Evolutionary conservation across 2,329 filamentous ascomycete species (phyloP), one percentile per base, ranked within the genome.

Genomic region (Zymoseptoria passerinii): DNA sequence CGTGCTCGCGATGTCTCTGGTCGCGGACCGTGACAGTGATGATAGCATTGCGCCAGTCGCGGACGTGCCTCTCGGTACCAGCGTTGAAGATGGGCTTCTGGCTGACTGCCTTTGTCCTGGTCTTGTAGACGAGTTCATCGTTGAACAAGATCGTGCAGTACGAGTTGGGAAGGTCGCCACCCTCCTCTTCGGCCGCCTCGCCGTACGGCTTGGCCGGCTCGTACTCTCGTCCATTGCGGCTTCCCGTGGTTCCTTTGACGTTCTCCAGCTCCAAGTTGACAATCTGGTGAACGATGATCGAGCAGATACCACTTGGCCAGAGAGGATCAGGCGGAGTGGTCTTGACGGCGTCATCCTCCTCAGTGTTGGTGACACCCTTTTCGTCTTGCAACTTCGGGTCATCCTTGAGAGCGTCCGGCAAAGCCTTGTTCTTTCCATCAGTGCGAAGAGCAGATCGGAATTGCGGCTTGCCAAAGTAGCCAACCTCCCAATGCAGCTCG

Each of bases 81-180:
- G 94, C 92, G 67, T 97, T 96, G 81, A 96, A 97, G 63, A 97
- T 96, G 1, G 94, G 94, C 72, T 95, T 92, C 55, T 90, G 95
- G 40, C 89, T 95, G 7, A 95, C 88, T 3, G 92, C 92, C 78
- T 99, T 97, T 40, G 90, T 84, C 68, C 94, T 84, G n/a, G 92
- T 97, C 69, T 92, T 91, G 78, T 96, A 97, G 18, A 91, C 80
- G 76, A 96, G 75, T 67, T 95, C 85, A 68, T 97, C 92, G 65
- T 96, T 96, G 72, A 89, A 80, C 9, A 94, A 76, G 56, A 99
- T 92, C 1, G 91, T 96, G 76, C 92, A 96, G 75, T 99, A 99
- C 48, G 90, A 89, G 61, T 88, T 96, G 0, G 94, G 94, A 28
- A 97, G 77, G 53, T 86, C 81, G 63, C 85, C 86, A 65, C 88